Evolutionary conservation across 257 asterid species (phyloP).

Genomic region (Linaria vulgaris): DNA sequence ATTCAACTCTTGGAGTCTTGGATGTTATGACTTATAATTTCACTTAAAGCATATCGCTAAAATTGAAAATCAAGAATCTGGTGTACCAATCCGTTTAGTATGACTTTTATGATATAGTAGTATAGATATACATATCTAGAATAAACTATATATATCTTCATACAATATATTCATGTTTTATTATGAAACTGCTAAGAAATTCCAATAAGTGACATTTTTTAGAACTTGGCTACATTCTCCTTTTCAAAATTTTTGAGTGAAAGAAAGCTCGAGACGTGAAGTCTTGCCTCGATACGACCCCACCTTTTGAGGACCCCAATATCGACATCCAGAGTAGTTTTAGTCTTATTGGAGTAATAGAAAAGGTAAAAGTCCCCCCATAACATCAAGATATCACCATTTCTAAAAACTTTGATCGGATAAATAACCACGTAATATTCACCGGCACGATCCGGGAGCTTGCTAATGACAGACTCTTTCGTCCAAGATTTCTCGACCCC

Average conservation of each 20-base stretch:
- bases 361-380: constrained; percentile 32
- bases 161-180: no score
- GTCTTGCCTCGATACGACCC: constrained; percentile 5
- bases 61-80: no score
- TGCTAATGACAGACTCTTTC: constrained; percentile 30
- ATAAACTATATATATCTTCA: no score
- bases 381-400: constrained; percentile 40
- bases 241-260: constrained; percentile 30
- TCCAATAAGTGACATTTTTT: background rate
- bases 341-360: constrained; percentile 24
- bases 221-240: constrained; percentile 16
- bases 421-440: constrained; percentile 2
- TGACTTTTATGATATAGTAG: no score
- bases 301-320: background rate
- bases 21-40: no score
- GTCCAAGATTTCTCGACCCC: constrained; percentile 41
- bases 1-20: no score
- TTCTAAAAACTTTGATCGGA: constrained; percentile 33
- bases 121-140: no score
- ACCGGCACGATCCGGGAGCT: constrained; percentile 10
- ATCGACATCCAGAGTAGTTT: constrained; percentile 6
- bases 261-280: constrained; percentile 31
- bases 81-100: no score
- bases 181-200: no score
- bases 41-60: no score